Evolutionary conservation across 2,329 filamentous ascomycete species (phyloP).

Genomic region (Colletotrichum echinochloae): DNA sequence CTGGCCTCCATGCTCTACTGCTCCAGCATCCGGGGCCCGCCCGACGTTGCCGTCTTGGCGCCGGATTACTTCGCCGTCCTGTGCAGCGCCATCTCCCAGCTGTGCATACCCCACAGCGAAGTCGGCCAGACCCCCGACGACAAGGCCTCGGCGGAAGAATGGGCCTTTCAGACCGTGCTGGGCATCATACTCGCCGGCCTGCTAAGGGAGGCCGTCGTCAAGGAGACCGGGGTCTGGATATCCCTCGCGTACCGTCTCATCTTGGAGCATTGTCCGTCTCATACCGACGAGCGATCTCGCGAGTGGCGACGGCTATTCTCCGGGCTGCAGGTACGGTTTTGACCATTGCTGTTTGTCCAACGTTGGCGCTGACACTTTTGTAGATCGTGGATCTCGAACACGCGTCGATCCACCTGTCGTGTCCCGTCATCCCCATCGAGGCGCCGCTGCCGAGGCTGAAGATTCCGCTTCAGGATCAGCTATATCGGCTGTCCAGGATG

Average conservation of each 20-base stretch:
- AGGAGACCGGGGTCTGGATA: slow-evolving; percentile 58
- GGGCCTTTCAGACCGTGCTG: slow-evolving; percentile 57
- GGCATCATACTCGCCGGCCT: slow-evolving; percentile 56
- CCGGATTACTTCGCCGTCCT: slow-evolving; percentile 54
- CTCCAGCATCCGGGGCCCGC: slow-evolving; percentile 50
- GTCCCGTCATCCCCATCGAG: slow-evolving; percentile 55
- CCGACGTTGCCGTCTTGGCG: slow-evolving; percentile 51
- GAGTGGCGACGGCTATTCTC: slow-evolving; percentile 57
- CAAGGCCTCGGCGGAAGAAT: slow-evolving; percentile 49
- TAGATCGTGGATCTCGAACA: slow-evolving; percentile 60
- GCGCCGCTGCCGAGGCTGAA: slow-evolving; percentile 53
- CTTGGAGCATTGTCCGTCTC: slow-evolving; percentile 55
- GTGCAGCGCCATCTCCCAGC: slow-evolving; percentile 54
- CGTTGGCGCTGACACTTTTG: neutral
- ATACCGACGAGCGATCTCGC: slow-evolving; percentile 51
- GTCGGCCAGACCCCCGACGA: slow-evolving; percentile 45
- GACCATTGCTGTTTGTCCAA: neutral
- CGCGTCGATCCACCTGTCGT: slow-evolving; percentile 56
- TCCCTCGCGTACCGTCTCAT: slow-evolving; percentile 56
- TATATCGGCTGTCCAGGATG: slow-evolving; percentile 57
- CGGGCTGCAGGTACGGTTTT: slow-evolving; percentile 42
- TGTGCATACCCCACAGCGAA: slow-evolving; percentile 51
- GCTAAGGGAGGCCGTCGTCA: slow-evolving; percentile 55
- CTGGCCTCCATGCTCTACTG: slow-evolving; percentile 59
- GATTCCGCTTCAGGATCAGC: slow-evolving; percentile 53